Conservation (phyloP, 2,329 filamentous ascomycete species). For the Cryphonectria parasitica region DNA sequence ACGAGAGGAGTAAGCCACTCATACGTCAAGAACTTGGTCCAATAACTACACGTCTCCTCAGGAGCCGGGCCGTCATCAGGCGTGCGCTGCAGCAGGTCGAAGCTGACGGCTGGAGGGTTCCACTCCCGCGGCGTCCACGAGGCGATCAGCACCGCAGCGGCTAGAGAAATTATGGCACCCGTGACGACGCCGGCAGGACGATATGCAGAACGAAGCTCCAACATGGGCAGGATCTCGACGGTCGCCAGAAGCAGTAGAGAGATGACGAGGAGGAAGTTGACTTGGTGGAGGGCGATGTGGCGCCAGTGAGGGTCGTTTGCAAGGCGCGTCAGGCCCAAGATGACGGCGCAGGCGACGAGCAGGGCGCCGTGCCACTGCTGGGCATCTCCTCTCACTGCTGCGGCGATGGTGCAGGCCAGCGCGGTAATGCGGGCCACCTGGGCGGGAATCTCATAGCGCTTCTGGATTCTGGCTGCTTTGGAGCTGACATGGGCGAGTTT, state of each 20-base stretch:
- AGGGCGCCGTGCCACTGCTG: slow-evolving; percentile 22
- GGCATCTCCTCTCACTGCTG: slow-evolving; percentile 16
- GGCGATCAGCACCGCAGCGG: slow-evolving; percentile 45
- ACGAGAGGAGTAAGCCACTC: slow-evolving; percentile 55
- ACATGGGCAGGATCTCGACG: slow-evolving; percentile 31
- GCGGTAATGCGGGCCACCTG: slow-evolving; percentile 22
- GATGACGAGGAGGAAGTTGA: slow-evolving; percentile 23
- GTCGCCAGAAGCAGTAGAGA: slow-evolving; percentile 23
- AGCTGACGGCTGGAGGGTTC: slow-evolving; percentile 48
- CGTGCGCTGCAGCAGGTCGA: slow-evolving; percentile 44
- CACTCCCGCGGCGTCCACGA: slow-evolving; percentile 54
- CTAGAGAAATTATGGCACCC: slow-evolving; percentile 43
- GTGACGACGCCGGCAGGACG: slow-evolving; percentile 37
- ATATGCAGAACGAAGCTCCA: slow-evolving; percentile 29
- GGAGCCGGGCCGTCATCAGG: slow-evolving; percentile 46
- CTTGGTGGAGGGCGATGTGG: slow-evolving; percentile 28
- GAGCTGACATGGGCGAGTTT: slow-evolving; percentile 3
- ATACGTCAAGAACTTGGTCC: slow-evolving; percentile 55
- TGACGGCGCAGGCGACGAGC: slow-evolving; percentile 21
- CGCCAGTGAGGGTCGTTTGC: slow-evolving; percentile 23
- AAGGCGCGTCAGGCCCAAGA: slow-evolving; percentile 25
- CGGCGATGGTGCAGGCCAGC: slow-evolving; percentile 20
- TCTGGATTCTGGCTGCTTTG: slow-evolving; percentile 23
- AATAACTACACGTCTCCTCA: slow-evolving; percentile 59
- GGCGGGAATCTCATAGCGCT: slow-evolving; percentile 26